phyloP scores from a whole-genome alignment of 2,329 filamentous ascomycete genomes.

The Talaromyces pinophilus region DNA sequence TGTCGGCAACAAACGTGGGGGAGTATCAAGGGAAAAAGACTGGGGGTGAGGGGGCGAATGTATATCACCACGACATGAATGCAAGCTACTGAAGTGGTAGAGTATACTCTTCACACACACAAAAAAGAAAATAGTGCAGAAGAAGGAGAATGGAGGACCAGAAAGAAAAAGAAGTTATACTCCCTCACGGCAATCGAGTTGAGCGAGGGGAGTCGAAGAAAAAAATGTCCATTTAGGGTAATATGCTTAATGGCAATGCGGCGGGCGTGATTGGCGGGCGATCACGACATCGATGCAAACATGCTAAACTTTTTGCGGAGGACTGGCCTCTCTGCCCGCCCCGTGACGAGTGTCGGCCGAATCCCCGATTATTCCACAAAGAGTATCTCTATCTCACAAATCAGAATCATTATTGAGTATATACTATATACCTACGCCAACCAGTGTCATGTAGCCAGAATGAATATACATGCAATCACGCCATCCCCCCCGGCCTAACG shows the following conservation, averaged over 20 bases:
- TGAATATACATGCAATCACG: constrained; percentile 14
- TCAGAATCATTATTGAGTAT: constrained; percentile 3
- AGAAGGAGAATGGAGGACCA: background rate
- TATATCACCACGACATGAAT: constrained; percentile 17
- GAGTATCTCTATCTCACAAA: background rate
- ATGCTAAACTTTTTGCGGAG: constrained; percentile 12
- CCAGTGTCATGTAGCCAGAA: background rate
- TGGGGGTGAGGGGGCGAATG: constrained; percentile 6
- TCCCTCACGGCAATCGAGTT: background rate
- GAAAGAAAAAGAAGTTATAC: background rate
- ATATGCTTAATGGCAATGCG: constrained; percentile 15
- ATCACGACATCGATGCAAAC: constrained; percentile 51
- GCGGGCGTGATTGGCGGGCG: constrained; percentile 40
- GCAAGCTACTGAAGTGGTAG: background rate
- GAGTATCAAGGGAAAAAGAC: background rate
- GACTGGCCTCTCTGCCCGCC: background rate
- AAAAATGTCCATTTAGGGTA: constrained; percentile 26
- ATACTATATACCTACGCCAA: background rate
- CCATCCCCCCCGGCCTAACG: background rate
- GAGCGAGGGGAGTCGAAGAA: constrained; percentile 18
- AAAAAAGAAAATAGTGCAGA: background rate
- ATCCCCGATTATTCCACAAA: background rate
- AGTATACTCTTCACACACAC: no score
- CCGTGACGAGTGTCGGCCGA: constrained; percentile 14
- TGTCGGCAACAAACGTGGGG: constrained; percentile 18